These are phyloP conservation scores for Teratosphaeria epicoccoides DNA, from an alignment of 2,329 filamentous ascomycete genomes.

Conservation along the genomic window DNA sequence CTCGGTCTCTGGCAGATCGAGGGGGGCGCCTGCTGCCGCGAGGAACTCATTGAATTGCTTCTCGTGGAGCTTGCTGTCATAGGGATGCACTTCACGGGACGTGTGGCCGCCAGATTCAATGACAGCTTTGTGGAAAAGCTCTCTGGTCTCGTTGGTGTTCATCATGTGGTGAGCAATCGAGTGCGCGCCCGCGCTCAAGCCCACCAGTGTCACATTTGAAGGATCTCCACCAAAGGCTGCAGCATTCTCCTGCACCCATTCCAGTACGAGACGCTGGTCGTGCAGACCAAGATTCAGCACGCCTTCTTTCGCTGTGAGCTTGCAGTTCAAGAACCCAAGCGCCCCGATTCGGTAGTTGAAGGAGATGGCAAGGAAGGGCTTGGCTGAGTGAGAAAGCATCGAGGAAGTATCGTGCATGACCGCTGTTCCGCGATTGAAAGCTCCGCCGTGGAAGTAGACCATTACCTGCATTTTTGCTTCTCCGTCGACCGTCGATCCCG, in stretches of 20 bases:
- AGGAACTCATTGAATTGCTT: constrained; percentile 36
- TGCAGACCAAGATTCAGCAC: constrained; percentile 35
- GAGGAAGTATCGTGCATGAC: constrained; percentile 44
- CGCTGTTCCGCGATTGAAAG: constrained; percentile 37
- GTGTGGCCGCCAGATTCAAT: constrained; percentile 39
- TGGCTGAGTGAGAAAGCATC: constrained; percentile 36
- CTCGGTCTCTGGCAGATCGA: constrained; percentile 18
- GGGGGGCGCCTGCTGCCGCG: constrained; percentile 24
- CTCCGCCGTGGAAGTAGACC: constrained; percentile 54
- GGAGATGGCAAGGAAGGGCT: constrained; percentile 43
- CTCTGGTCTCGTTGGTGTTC: constrained; percentile 28
- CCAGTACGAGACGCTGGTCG: constrained; percentile 32
- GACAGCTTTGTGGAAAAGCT: constrained; percentile 37
- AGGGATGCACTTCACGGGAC: constrained; percentile 37
- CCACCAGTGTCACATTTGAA: constrained; percentile 26
- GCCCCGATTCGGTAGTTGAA: constrained; percentile 55
- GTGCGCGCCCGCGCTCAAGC: constrained; percentile 39
- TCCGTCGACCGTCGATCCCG: constrained; percentile 10
- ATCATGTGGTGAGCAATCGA: constrained; percentile 60
- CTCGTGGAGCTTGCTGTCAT: constrained; percentile 31
- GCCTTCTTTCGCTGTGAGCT: constrained; percentile 41
- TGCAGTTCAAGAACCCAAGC: constrained; percentile 56
- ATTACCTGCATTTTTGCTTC: constrained; percentile 40
- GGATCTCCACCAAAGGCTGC: constrained; percentile 29
- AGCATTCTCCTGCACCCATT: constrained; percentile 33